Evolutionary conservation across 345 rosid genomes (phyloP).

Genomic region (Odontarrhena argentea): DNA sequence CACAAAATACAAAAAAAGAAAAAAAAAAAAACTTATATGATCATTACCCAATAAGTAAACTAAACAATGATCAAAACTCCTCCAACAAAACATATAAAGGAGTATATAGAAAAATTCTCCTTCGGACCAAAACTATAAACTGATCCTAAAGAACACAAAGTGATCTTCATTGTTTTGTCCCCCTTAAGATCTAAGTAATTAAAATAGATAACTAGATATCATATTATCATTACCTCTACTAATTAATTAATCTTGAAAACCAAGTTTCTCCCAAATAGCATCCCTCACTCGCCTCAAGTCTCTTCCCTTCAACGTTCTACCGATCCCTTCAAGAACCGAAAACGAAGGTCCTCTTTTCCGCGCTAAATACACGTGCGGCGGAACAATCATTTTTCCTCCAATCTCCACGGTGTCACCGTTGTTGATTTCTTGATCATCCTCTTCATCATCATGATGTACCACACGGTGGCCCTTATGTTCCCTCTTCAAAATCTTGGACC

Average conservation of each 20-base stretch:
- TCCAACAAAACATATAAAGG: not conserved
- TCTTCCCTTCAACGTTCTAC: slow-evolving; percentile 66
- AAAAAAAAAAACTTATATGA: not conserved
- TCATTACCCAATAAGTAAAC: too few relatives aligned
- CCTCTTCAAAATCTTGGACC: slow-evolving; percentile 71
- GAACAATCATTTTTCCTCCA: slow-evolving; percentile 35
- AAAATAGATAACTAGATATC: too few relatives aligned
- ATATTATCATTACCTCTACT: too few relatives aligned
- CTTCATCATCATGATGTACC: slow-evolving; percentile 31
- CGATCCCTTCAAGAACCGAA: slow-evolving; percentile 56
- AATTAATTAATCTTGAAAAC: slow-evolving; percentile 51
- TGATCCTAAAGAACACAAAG: slow-evolving; percentile 20
- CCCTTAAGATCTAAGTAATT: not conserved
- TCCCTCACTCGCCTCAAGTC: slow-evolving; percentile 59
- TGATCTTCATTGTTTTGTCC: not conserved
- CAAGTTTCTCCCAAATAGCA: slow-evolving; percentile 66
- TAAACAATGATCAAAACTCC: slow-evolving; percentile 19
- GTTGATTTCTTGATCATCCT: slow-evolving; percentile 21
- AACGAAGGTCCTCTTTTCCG: slow-evolving; percentile 59
- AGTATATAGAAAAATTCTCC: slow-evolving; percentile 30
- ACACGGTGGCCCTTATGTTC: slow-evolving; percentile 42
- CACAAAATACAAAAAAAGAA: not conserved
- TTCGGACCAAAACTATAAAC: slow-evolving; percentile 26
- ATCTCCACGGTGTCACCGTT: slow-evolving; percentile 18
- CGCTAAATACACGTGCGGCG: slow-evolving; percentile 66